phyloP scores from a whole-genome alignment of 1,139 yeast species.

The Geotrichum bryndzae region DNA sequence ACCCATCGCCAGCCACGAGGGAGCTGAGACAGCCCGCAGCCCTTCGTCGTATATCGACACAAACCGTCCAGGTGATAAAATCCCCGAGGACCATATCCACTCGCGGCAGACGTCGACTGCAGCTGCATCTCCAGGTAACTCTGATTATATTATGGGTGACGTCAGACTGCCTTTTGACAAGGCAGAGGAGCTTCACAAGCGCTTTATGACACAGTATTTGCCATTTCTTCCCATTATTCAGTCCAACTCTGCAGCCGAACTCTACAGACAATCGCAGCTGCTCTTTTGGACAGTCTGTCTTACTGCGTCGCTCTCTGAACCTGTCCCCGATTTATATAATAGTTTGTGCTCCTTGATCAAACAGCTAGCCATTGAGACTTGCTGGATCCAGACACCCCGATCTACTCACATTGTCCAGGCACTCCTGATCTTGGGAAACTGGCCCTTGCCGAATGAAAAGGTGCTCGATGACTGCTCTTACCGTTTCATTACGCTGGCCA shows the following conservation, averaged over 20 bases:
- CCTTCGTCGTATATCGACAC: constrained; percentile 10
- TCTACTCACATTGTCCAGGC: constrained; percentile 93
- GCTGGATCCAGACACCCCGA: constrained; percentile 90
- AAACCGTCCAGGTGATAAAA: constrained; percentile 13
- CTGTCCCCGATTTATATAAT: constrained; percentile 76
- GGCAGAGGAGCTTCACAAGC: constrained; percentile 65
- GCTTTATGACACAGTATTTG: constrained; percentile 59
- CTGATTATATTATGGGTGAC: constrained; percentile 60
- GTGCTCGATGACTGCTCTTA: constrained; percentile 88
- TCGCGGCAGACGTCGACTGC: constrained; percentile 11
- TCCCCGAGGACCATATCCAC: constrained; percentile 15
- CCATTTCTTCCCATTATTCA: constrained; percentile 77
- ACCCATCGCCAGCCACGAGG: neutral
- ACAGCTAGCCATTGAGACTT: constrained; percentile 83
- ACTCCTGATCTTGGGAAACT: constrained; percentile 65
- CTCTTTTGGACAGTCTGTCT: constrained; percentile 86
- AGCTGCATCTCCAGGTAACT: neutral
- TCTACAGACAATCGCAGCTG: constrained; percentile 75
- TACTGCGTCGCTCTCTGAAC: constrained; percentile 80
- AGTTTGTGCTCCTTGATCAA: constrained; percentile 71
- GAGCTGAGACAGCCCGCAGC: neutral
- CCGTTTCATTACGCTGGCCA: constrained; percentile 81
- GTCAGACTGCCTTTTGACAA: constrained; percentile 58
- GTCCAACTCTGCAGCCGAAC: constrained; percentile 64
- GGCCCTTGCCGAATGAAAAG: constrained; percentile 93